Evolutionary conservation across 202 grass and related monocot species (phyloP).

Genomic region (Eragrostis tef): DNA sequence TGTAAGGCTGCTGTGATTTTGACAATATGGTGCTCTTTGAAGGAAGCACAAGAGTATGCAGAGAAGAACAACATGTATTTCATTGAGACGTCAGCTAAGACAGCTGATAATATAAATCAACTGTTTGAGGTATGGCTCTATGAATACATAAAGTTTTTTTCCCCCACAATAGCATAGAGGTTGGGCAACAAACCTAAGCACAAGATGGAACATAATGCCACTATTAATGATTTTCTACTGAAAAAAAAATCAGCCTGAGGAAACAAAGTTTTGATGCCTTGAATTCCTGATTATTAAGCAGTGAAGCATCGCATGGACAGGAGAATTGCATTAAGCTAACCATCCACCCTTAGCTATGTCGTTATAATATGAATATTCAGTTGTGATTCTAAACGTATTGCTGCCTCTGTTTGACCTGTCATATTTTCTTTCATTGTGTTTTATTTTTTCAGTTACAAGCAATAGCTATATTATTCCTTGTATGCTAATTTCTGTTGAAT

Average conservation of each 20-base stretch:
- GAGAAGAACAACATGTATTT: conserved; percentile 94
- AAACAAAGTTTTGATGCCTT: not conserved
- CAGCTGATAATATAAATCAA: conserved; percentile 92
- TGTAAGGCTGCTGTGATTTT: conserved; percentile 21
- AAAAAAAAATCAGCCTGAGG: not conserved
- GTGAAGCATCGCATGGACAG: not conserved
- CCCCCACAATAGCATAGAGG: not conserved
- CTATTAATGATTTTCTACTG: not conserved
- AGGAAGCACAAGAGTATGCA: conserved; percentile 86
- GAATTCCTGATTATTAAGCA: not conserved
- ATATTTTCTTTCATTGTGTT: not conserved
- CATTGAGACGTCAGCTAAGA: conserved; percentile 97
- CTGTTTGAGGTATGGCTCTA: conserved; percentile 81
- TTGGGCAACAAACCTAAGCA: not conserved
- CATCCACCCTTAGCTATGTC: not conserved
- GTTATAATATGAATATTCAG: not conserved
- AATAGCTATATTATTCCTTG: not conserved
- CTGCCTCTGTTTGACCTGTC: not conserved
- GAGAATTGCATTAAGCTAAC: not conserved
- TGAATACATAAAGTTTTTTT: conserved; percentile 14
- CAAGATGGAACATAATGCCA: not conserved
- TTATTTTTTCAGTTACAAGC: not conserved
- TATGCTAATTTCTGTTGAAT: not conserved
- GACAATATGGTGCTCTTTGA: conserved; percentile 39
- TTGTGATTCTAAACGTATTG: not conserved